Conservation (phyloP, 495 filamentous ascomycete genomes). For the Astrocystis sublimbata region DNA sequence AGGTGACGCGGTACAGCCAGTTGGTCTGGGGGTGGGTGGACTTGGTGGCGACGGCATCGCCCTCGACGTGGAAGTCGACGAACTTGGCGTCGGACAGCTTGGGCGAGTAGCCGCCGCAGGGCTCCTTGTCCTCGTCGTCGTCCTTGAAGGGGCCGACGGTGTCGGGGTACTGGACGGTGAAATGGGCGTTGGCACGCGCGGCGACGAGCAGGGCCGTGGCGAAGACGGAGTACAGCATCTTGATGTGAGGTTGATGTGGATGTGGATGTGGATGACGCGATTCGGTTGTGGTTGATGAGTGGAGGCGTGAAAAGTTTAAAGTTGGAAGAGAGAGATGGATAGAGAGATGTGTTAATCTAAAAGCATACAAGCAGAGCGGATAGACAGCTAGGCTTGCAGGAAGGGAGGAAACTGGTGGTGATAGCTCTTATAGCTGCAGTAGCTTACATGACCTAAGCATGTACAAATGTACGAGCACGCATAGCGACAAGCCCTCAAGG, state of each 20-base stretch:
- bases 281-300: neutral
- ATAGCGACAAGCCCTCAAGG: too few relatives aligned
- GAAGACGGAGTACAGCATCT: conserved; percentile 18
- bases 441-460: neutral
- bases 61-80: conserved; percentile 54
- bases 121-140: conserved; percentile 36
- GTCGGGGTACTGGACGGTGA: conserved; percentile 44
- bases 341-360: conserved; percentile 11
- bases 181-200: conserved; percentile 45
- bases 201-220: conserved; percentile 31
- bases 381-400: too few relatives aligned
- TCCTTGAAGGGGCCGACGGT: conserved; percentile 50
- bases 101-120: conserved; percentile 50
- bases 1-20: conserved; percentile 54
- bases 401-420: neutral
- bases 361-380: too few relatives aligned
- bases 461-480: too few relatives aligned
- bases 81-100: conserved; percentile 36
- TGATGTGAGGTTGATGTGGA: too few relatives aligned
- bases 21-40: conserved; percentile 47
- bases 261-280: conserved; percentile 2
- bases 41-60: conserved; percentile 42
- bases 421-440: conserved; percentile 5
- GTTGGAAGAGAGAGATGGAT: too few relatives aligned
- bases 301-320: neutral